phyloP scores from a whole-genome alignment of 2,329 filamentous ascomycete genomes.

The Stachybotrys chlorohalonatus region DNA sequence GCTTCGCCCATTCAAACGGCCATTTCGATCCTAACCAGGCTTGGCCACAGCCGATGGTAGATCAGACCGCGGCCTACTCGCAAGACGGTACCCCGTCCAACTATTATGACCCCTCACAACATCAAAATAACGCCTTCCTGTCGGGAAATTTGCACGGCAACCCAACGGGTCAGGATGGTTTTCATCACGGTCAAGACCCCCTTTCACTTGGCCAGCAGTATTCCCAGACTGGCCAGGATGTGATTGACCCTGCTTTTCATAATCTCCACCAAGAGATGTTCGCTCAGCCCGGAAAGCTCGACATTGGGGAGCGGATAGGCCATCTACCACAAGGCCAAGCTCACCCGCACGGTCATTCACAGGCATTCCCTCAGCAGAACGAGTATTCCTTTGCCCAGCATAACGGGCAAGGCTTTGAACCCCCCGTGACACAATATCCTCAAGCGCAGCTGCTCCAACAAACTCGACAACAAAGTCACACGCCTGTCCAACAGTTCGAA shows the following conservation, averaged over 20 bases:
- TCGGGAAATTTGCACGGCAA: constrained; percentile 17
- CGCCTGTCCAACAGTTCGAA: constrained; percentile 22
- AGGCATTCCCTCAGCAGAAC: constrained; percentile 20
- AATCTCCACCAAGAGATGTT: constrained; percentile 28
- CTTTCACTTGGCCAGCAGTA: constrained; percentile 24
- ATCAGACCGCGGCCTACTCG: constrained; percentile 21
- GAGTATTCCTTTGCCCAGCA: constrained; percentile 23
- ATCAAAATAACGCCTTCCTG: constrained; percentile 22
- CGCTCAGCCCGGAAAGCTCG: constrained; percentile 22
- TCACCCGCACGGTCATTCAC: constrained; percentile 20
- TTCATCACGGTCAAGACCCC: constrained; percentile 19
- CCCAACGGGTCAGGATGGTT: constrained; percentile 17
- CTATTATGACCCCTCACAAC: constrained; percentile 24
- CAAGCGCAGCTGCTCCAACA: constrained; percentile 23
- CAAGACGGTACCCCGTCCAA: constrained; percentile 20
- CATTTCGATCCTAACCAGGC: constrained; percentile 29
- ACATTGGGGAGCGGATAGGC: constrained; percentile 15
- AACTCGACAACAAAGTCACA: constrained; percentile 21
- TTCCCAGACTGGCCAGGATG: constrained; percentile 21
- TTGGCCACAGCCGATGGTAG: constrained; percentile 26
- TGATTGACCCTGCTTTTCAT: constrained; percentile 26
- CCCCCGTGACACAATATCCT: constrained; percentile 20
- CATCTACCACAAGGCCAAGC: constrained; percentile 20
- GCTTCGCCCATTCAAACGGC: constrained; percentile 20
- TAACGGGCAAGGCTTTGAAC: constrained; percentile 21